Evolutionary conservation across 2,329 filamentous ascomycete species (phyloP).

Genomic region (Hawksworthiomyces lignivorus): DNA sequence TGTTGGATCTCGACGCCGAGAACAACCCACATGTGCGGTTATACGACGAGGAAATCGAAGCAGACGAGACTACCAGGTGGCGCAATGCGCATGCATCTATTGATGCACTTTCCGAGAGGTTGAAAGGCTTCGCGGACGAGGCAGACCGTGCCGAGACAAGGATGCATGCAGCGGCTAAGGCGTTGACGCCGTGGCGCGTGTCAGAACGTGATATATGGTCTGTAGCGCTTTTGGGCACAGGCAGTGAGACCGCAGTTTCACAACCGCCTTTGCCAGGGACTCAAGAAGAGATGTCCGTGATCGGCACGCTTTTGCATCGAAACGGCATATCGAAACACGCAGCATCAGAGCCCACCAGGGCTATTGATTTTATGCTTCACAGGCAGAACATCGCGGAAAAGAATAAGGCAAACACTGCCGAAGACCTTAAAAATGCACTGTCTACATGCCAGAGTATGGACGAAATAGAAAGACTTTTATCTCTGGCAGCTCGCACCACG

Average conservation of each 20-base stretch:
- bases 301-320: conserved; percentile 12
- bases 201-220: conserved; percentile 36
- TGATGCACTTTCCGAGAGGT: conserved; percentile 18
- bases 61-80: conserved; percentile 24
- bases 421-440: conserved; percentile 12
- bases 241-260: background rate
- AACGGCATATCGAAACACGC: conserved; percentile 22
- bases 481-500: no score
- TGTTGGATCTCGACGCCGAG: conserved; percentile 47
- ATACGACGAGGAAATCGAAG: conserved; percentile 29
- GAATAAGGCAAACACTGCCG: background rate
- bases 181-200: conserved; percentile 30
- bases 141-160: conserved; percentile 11
- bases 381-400: conserved; percentile 12
- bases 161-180: background rate
- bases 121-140: conserved; percentile 24
- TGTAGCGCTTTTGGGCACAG: conserved; percentile 23
- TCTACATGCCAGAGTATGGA: conserved; percentile 6
- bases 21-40: conserved; percentile 35
- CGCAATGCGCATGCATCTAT: conserved; percentile 9
- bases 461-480: conserved; percentile 20
- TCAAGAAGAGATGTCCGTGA: background rate
- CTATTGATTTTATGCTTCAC: conserved; percentile 21
- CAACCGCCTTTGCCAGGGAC: background rate
- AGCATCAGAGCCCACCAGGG: conserved; percentile 11